Evolutionary conservation across 441 rosid genomes (phyloP).

Genomic region (Adansonia grandidieri): DNA sequence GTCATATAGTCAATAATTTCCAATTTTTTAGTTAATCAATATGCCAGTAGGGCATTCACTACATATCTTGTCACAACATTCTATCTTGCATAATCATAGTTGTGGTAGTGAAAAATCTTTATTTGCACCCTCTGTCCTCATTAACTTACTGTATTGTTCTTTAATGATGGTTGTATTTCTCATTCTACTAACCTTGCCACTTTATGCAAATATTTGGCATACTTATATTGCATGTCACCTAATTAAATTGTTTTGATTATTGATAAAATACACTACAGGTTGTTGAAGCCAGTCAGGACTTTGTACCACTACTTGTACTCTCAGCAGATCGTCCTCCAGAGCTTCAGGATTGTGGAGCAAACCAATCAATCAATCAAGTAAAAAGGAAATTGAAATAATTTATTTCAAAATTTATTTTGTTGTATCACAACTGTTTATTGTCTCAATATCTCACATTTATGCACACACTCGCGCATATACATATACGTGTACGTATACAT

Average conservation of each 20-base stretch:
- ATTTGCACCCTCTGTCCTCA: not conserved
- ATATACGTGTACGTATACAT: not conserved
- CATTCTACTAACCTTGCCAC: conserved; percentile 8
- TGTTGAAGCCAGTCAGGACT: conserved; percentile 98
- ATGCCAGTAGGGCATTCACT: conserved; percentile 19
- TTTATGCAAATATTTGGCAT: conserved; percentile 19
- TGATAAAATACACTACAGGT: conserved; percentile 54
- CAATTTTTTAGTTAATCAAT: conserved; percentile 26
- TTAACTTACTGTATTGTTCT: conserved; percentile 20
- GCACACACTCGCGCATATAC: not conserved
- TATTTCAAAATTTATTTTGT: conserved; percentile 19
- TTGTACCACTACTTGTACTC: conserved; percentile 80
- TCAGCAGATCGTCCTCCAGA: conserved; percentile 99
- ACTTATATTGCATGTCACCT: conserved; percentile 12
- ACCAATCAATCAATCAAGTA: conserved; percentile 96
- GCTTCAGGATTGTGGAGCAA: conserved; percentile 91
- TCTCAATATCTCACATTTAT: not conserved
- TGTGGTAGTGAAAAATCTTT: conserved; percentile 11
- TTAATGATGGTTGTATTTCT: not conserved
- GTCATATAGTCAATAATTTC: conserved; percentile 17
- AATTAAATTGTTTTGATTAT: conserved; percentile 10
- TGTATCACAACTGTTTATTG: not conserved
- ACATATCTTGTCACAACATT: not conserved
- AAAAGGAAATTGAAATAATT: conserved; percentile 28
- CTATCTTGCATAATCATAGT: conserved; percentile 10